A percentile compares a stretch with the other conserved stretches of the same genome.
These are phyloP conservation scores for Populus trichocarpa DNA, from an alignment of 441 rosid genomes.

Conservation along the genomic window DNA sequence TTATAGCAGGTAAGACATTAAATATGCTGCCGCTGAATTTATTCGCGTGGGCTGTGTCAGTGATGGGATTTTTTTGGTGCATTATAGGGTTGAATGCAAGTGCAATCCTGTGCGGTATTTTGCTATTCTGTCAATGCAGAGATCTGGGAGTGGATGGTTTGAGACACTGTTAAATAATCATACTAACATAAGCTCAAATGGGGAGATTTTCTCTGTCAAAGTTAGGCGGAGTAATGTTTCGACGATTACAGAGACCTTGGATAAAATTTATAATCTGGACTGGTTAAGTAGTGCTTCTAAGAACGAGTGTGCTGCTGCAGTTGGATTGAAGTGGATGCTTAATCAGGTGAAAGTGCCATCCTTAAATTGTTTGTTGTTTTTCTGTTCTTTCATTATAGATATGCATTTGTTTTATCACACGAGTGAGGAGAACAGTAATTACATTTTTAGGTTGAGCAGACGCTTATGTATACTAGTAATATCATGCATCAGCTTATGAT, in stretches of 20 bases:
- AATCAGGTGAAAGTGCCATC: conserved; percentile 61
- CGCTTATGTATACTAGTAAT: not conserved
- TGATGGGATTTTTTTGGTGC: conserved; percentile 21
- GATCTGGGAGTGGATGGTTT: conserved; percentile 99
- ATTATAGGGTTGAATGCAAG: conserved; percentile 70
- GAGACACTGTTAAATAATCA: conserved; percentile 91
- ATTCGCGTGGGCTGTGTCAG: conserved; percentile 1
- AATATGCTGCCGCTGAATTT: conserved; percentile 7
- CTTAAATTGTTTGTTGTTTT: not conserved
- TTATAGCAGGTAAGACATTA: conserved; percentile 56
- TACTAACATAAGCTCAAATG: conserved; percentile 93
- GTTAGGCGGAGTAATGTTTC: conserved; percentile 75
- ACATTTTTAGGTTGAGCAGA: not conserved
- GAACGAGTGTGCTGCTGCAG: conserved; percentile 93
- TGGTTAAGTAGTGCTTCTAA: conserved; percentile 94
- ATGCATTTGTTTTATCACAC: not conserved
- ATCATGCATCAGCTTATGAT: not conserved
- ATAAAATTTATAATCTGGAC: conserved; percentile 74
- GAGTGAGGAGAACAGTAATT: not conserved
- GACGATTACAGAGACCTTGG: conserved; percentile 72
- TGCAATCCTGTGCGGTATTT: conserved; percentile 96
- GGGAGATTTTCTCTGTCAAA: conserved; percentile 91
- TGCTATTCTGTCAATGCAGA: conserved; percentile 97
- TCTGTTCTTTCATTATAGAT: not conserved
- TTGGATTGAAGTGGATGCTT: conserved; percentile 99